Evolutionary conservation across 306 rosid genomes (phyloP).

Genomic region (Cicer pinnatifidum): DNA sequence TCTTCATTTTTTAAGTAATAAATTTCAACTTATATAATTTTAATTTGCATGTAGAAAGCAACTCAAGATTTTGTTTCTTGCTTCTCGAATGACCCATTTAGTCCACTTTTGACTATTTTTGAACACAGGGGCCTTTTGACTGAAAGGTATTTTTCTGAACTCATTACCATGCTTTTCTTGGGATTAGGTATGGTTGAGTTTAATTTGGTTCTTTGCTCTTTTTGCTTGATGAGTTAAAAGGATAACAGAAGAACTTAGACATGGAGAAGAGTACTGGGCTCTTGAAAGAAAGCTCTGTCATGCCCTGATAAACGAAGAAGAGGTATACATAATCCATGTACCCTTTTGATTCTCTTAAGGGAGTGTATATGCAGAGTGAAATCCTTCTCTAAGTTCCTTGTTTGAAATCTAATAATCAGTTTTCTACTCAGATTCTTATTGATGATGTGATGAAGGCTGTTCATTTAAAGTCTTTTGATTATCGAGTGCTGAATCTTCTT

Average conservation of each 20-base stretch:
- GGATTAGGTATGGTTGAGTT: slow-evolving; percentile 28
- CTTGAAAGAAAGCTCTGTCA: slow-evolving; percentile 88
- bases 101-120: slow-evolving; percentile 62
- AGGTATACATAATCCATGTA: slow-evolving; percentile 54
- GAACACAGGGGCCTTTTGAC: slow-evolving; percentile 65
- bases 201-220: slow-evolving; percentile 21
- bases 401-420: slow-evolving; percentile 40
- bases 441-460: slow-evolving; percentile 82
- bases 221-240: slow-evolving; percentile 55
- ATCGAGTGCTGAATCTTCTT: slow-evolving; percentile 87
- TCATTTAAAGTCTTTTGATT: slow-evolving; percentile 88
- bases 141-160: slow-evolving; percentile 55
- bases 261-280: slow-evolving; percentile 87
- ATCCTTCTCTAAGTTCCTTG: slow-evolving; percentile 9
- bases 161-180: slow-evolving; percentile 24
- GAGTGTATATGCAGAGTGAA: not conserved
- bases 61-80: slow-evolving; percentile 44
- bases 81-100: slow-evolving; percentile 54
- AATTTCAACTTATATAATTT: slow-evolving; percentile 31
- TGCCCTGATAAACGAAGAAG: slow-evolving; percentile 55
- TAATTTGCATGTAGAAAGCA: slow-evolving; percentile 53
- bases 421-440: slow-evolving; percentile 61
- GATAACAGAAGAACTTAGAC: slow-evolving; percentile 68
- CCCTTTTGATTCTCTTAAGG: slow-evolving; percentile 29
- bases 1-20: slow-evolving; percentile 36